A percentile compares a stretch with the other conserved stretches of the same genome.
Evolutionary conservation across 129 eudicot genomes (phyloP).

Genomic region (Oenanthe sinensis): DNA sequence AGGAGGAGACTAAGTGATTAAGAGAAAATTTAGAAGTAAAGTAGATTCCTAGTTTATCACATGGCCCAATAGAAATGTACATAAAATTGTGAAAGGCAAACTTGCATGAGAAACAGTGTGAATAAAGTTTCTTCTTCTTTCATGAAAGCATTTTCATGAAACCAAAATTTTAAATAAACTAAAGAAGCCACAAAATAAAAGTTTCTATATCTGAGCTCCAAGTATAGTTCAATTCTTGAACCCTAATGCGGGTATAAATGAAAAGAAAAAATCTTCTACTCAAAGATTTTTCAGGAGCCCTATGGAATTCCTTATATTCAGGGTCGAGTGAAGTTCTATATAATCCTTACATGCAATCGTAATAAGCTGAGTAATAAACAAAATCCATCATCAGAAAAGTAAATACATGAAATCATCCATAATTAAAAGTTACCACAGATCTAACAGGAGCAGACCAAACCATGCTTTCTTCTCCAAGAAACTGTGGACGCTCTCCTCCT

Average conservation of each 20-base stretch:
- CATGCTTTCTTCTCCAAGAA: slow-evolving; percentile 85
- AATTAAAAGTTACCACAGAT: slow-evolving; percentile 52
- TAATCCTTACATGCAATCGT: not conserved
- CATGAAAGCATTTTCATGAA: not conserved
- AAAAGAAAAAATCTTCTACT: not conserved
- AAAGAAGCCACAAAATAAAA: not conserved
- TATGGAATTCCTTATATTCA: not conserved
- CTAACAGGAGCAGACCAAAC: slow-evolving; percentile 66
- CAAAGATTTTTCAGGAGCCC: not conserved
- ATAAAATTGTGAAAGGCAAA: slow-evolving; percentile 16
- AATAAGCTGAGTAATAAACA: not conserved
- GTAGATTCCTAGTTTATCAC: slow-evolving; percentile 15
- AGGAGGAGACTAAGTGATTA: slow-evolving; percentile 6
- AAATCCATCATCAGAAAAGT: not conserved
- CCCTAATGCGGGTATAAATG: not conserved
- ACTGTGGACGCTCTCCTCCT: slow-evolving; percentile 49
- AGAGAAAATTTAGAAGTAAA: slow-evolving; percentile 20
- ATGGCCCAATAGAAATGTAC: not conserved
- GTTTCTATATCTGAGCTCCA: not conserved
- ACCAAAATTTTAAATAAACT: not conserved
- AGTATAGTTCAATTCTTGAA: not conserved
- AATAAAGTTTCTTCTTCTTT: slow-evolving; percentile 19
- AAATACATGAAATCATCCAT: not conserved
- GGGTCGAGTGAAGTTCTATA: not conserved
- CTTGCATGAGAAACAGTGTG: slow-evolving; percentile 28